These are phyloP conservation scores for Rhodomyrtus tomentosa DNA, from an alignment of 345 rosid genomes.

Conservation along the genomic window DNA sequence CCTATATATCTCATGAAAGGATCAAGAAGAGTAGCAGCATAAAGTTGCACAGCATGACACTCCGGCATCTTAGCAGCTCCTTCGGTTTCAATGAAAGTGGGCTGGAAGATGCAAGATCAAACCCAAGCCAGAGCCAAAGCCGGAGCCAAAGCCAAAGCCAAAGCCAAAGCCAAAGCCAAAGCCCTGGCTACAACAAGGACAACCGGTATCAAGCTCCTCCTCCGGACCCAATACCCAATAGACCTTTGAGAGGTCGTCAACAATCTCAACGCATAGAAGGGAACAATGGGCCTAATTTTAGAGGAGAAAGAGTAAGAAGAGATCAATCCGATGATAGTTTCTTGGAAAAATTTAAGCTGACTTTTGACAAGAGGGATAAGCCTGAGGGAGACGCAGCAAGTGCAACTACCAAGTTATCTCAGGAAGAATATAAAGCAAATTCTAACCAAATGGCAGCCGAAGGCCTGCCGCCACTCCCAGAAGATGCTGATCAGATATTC, in stretches of 20 bases:
- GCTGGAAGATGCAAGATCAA: background rate
- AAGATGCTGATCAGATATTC: conserved; percentile 57
- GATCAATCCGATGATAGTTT: conserved; percentile 35
- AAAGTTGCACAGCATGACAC: background rate
- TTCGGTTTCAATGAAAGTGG: background rate
- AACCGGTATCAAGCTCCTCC: conserved; percentile 22
- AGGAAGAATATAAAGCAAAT: conserved; percentile 10
- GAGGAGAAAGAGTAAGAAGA: conserved; percentile 5
- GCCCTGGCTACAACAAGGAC: background rate
- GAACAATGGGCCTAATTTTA: background rate
- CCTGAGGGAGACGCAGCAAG: background rate
- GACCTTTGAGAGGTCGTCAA: conserved; percentile 45
- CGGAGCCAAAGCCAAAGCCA: background rate
- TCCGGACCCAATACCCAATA: conserved; percentile 44
- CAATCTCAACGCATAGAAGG: background rate
- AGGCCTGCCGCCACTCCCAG: conserved; percentile 6
- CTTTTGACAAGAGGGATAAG: conserved; percentile 19
- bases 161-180: background rate
- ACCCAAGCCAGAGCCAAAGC: background rate
- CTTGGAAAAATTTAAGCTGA: conserved; percentile 59
- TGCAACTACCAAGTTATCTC: background rate
- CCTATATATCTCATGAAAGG: background rate
- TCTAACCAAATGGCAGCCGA: background rate
- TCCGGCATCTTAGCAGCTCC: background rate
- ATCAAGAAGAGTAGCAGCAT: background rate